Evolutionary conservation across 2,329 filamentous ascomycete genomes (phyloP).

Genomic region (Cercospora citrullina): DNA sequence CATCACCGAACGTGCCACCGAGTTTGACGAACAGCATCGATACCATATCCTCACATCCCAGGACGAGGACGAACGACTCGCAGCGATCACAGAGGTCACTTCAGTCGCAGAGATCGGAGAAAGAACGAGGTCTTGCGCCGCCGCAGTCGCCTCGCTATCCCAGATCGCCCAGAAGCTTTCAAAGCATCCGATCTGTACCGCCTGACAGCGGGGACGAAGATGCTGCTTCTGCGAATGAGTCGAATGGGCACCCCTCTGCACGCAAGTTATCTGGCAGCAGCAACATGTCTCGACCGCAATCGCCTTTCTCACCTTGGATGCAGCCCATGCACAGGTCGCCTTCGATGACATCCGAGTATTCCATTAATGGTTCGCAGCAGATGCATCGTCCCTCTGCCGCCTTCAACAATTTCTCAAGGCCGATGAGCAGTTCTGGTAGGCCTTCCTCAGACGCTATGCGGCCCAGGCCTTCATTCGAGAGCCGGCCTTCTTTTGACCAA

Average conservation of each 20-base stretch:
- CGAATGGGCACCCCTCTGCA: slow-evolving; percentile 61
- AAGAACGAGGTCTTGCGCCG: slow-evolving; percentile 34
- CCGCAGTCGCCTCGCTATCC: slow-evolving; percentile 43
- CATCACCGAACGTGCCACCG: slow-evolving; percentile 43
- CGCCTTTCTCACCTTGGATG: slow-evolving; percentile 64
- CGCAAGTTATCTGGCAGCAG: slow-evolving; percentile 77
- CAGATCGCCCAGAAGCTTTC: slow-evolving; percentile 43
- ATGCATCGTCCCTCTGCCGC: slow-evolving; percentile 21
- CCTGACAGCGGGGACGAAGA: slow-evolving; percentile 66
- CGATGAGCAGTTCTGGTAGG: slow-evolving; percentile 67
- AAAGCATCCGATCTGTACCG: slow-evolving; percentile 50
- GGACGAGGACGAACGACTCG: slow-evolving; percentile 44
- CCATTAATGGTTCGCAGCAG: slow-evolving; percentile 53
- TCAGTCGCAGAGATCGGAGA: slow-evolving; percentile 22
- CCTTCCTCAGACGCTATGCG: slow-evolving; percentile 40
- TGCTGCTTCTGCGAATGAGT: slow-evolving; percentile 55
- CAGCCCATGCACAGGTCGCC: slow-evolving; percentile 72
- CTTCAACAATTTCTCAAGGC: slow-evolving; percentile 81
- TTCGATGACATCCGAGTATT: slow-evolving; percentile 80
- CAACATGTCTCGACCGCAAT: slow-evolving; percentile 59
- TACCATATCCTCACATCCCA: slow-evolving; percentile 41
- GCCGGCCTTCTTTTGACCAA: slow-evolving; percentile 30
- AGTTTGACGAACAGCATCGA: slow-evolving; percentile 40
- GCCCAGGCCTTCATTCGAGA: slow-evolving; percentile 41
- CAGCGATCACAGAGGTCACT: slow-evolving; percentile 34